Conservation (phyloP, 2,329 filamentous ascomycete genomes). For the Zasmidium angulare region DNA sequence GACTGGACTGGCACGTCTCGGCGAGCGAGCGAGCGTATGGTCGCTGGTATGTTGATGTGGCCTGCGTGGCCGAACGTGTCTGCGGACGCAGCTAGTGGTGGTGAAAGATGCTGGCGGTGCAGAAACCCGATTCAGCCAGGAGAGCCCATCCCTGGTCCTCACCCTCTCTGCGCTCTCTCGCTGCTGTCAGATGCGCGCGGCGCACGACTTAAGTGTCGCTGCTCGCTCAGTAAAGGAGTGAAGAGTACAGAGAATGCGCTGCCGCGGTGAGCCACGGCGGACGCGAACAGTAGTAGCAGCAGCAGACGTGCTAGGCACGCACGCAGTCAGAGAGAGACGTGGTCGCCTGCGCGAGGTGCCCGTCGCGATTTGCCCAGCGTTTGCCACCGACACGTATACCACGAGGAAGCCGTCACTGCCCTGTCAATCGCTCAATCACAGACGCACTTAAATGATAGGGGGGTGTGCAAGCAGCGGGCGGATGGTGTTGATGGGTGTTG, state of each 20-base stretch:
- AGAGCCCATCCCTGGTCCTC: not conserved
- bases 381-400: conserved; percentile 17
- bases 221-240: conserved; percentile 14
- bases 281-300: conserved; percentile 3
- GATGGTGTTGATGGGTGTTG: conserved; percentile 1
- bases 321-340: conserved; percentile 15
- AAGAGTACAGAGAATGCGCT: conserved; percentile 13
- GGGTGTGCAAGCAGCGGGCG: conserved; percentile 5
- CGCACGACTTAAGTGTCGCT: conserved; percentile 25
- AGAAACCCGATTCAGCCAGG: not conserved
- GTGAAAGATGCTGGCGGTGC: not conserved
- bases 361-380: conserved; percentile 24
- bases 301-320: conserved; percentile 13
- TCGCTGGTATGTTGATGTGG: not conserved
- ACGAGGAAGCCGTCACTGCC: conserved; percentile 21
- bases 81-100: too few species aligned
- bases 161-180: conserved; percentile 5
- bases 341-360: conserved; percentile 3
- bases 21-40: conserved; percentile 1
- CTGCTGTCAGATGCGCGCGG: conserved; percentile 4
- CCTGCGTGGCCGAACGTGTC: not conserved
- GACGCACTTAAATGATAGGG: conserved; percentile 14
- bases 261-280: conserved; percentile 12
- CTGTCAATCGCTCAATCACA: conserved; percentile 24
- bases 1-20: not conserved